Percentiles rank a stretch among this genome's conserved stretches.
These are phyloP conservation scores for Podaxis rugospora DNA, from an alignment of 768 basidiomycete genomes.

Conservation along the genomic window DNA sequence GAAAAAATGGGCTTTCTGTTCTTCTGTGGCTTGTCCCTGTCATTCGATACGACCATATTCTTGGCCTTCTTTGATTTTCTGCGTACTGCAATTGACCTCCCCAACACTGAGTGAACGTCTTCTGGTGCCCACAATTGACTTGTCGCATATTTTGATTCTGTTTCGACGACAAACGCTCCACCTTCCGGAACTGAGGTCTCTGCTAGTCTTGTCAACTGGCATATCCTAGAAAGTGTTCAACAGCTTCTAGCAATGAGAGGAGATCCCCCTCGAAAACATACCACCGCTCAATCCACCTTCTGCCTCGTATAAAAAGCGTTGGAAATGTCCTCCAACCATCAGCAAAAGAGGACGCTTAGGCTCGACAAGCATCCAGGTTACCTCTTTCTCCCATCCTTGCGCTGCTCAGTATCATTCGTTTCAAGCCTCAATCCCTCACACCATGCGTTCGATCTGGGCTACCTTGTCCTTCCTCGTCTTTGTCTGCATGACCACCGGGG, in stretches of 20 bases:
- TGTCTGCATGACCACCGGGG: not conserved
- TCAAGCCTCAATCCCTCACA: not conserved
- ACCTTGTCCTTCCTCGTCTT: not conserved
- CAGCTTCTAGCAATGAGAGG: not conserved
- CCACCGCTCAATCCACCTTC: not conserved
- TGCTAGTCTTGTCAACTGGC: not conserved
- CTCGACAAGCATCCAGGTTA: not conserved
- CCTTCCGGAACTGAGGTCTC: not conserved
- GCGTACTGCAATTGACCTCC: too few species aligned
- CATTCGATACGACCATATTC: too few species aligned
- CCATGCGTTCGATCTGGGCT: not conserved
- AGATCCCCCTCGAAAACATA: not conserved
- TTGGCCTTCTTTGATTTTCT: too few species aligned
- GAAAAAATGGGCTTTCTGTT: not conserved
- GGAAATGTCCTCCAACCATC: not conserved
- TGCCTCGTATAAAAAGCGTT: not conserved
- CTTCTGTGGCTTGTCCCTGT: not conserved
- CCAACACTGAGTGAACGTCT: too few species aligned
- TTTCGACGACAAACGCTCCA: not conserved
- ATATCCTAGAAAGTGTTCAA: not conserved
- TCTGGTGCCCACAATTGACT: not conserved
- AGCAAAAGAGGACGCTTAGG: not conserved
- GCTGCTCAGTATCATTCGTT: not conserved
- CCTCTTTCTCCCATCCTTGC: not conserved
- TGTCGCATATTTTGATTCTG: not conserved